phyloP scores from a whole-genome alignment of 2,329 filamentous ascomycete genomes.

The Pseudopyricularia javanii region DNA sequence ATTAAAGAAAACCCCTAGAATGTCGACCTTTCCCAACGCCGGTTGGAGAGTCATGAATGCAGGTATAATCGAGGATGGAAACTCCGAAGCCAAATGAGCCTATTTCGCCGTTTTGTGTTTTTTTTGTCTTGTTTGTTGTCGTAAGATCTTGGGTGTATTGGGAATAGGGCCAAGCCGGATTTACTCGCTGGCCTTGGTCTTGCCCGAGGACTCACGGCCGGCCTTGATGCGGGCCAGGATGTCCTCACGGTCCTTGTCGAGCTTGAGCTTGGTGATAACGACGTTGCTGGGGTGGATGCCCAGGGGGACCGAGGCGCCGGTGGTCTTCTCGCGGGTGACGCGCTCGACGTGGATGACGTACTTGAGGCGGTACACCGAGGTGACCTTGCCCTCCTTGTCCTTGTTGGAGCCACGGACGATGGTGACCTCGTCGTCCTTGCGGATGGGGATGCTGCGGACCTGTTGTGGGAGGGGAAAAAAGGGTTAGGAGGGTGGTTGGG shows the following conservation, averaged over 20 bases:
- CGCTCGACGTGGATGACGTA: constrained; percentile 97
- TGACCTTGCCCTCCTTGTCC: constrained; percentile 97
- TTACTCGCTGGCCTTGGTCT: constrained; percentile 36
- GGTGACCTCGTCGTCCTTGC: constrained; percentile 92
- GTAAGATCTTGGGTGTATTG: not conserved
- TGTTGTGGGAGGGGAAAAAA: constrained; percentile 29
- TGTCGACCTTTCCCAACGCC: not conserved
- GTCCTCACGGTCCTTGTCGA: constrained; percentile 86
- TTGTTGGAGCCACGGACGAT: constrained; percentile 91
- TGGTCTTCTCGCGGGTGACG: constrained; percentile 92
- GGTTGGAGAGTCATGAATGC: not conserved
- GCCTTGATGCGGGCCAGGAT: constrained; percentile 77
- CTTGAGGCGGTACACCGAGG: constrained; percentile 95
- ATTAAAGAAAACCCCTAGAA: not conserved
- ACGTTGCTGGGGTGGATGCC: constrained; percentile 95
- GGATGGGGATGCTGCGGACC: constrained; percentile 92
- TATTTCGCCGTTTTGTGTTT: constrained; percentile 1
- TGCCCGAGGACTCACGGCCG: constrained; percentile 64
- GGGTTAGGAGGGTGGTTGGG: constrained; percentile 38
- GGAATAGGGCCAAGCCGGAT: not conserved
- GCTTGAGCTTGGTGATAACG: constrained; percentile 97
- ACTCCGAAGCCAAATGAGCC: constrained; percentile 3
- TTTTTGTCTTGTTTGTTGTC: not conserved
- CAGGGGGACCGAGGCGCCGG: constrained; percentile 89
- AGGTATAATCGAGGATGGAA: constrained; percentile 2